Base-by-base conservation (phyloP, 257 asterid genomes). In the Nyctanthes arbortristis region DNA sequence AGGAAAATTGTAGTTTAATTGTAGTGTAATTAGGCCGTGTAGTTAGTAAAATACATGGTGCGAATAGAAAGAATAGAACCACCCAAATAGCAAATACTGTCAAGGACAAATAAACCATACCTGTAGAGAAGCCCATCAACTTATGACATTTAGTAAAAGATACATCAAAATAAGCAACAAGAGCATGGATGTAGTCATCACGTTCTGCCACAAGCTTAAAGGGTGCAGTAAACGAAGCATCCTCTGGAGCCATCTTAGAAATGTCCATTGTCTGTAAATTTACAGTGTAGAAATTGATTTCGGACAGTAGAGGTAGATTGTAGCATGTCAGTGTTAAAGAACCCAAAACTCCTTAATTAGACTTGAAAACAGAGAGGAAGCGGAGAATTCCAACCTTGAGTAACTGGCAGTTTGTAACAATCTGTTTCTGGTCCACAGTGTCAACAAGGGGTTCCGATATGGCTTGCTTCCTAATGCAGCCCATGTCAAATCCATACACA, bases 201-300 rank as follows among this genome's bases (percentile, higher is more conserved):
- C 95, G 91, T 75, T 82, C 93, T 4, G 97, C 99, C 35, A 91
- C 86, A 24, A 94, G 97, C 89, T 94, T 94, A 81, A 94, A 91
- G 65, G 97, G 97, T 54, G 95, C 97, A 20, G 89, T 85, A 83
- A 94, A 94, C 39, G 97, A 91, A 67, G 90, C 90, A 78, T 89
- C 97, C 2, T 79, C 95, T 10, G 89, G 40, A 67, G 76, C 70
- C 97, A 94, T 94, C 87, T 89, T 94, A 7, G 97, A 91, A 52
- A 91, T 94, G 80, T 94, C 99, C 96, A 94, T 91, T 6, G 97
- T 87, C 97, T 94, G 80, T 63, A 66, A 57, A 73, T 63, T 61
- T 22, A 66, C 13, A 36, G 39, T n/a, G 70, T 12, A 55, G 12
- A n/a, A 28, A 31, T 60, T 56, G 62, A 63, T 67, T 69, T 70